Evolutionary conservation across 768 basidiomycete species (phyloP), one percentile per base, ranked within the genome.

Genomic region (Leccinum rimulosum): DNA sequence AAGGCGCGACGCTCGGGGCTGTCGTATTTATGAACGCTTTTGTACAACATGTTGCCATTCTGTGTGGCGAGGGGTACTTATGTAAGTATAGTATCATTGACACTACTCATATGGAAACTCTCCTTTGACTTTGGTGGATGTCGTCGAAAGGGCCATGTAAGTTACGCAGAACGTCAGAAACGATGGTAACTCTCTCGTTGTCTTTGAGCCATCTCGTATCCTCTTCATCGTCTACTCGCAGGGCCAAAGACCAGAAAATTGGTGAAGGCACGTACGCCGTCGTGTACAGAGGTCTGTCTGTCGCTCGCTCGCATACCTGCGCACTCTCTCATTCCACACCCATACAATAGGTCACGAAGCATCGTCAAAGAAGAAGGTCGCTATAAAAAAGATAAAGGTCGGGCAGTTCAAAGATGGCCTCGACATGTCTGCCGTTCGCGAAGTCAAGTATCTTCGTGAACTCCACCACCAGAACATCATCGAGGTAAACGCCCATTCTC

Each of bases 351-450:
- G 91, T 27, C 80, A 87, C 62, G 89, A 93, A 66, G 79, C 83
- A 17, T 76, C 85, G 0, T 91, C 90, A 3, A 86, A 86, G 31
- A 79, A 86, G n/a, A 90, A 88, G 74, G 87, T 98, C 0, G 97
- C 97, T 57, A 96, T 99, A 66, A 99, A 99, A 79, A 98, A 98
- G 76, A 96, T 97, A 65, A 96, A 96, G 68, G 89, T 95, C 14
- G 94, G 95, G 5, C 91, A 91, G 66, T 95, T 96, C 80, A 96
- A 95, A 72, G 97, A 98, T 75, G 97, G 97, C 12, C 82, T 99
- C 35, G 96, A 98, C 75, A 98, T 99, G 95, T 96, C 94, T 61
- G 97, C 97, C 58, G 88, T 99, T 57, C 88, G 97, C 14, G 97
- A 99, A 76, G 95, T 99, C 68, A 98, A 97, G 74, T 98, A 95